Base-by-base conservation (phyloP, 768 basidiomycete species). In the Mycena belliarum region DNA sequence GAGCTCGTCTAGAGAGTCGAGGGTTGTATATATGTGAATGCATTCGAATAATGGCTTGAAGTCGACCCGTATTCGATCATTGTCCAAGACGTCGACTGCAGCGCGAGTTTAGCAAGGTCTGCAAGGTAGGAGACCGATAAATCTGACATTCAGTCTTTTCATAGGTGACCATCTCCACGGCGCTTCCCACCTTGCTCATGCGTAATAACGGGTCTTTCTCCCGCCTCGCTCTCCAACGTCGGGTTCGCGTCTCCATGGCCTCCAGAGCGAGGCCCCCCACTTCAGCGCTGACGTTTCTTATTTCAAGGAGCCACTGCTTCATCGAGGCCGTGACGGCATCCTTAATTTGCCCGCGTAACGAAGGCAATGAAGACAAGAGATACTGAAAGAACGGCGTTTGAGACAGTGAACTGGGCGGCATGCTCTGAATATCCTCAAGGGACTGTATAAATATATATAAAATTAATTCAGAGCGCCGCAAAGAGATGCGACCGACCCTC, bases 261-360 rank as follows among this genome's bases (percentile, higher is more conserved):
- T 98, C 94, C 42, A 95, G 82, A 3, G 95, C 95, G 4, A 92
- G 81, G 62, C 80, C 82, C 5, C 97, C 97, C 8, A 99, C 91
- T 49, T 88, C 82, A 2, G 87, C 85, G 50, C 91, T 92, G 57
- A 89, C 81, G 65, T 97, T 94, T 55, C 97, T 79, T 50, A 98
- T 94, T 66, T 98, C 95, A 46, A 97, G 83, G 25, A 99, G 75
- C 97, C 97, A 99, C 62, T 96, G 89, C 68, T 98, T 98, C 78
- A 92, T 89, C 6, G 94, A 93, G 0, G 93, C 93, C 4, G 93
- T 95, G 5, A 98, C 96, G 1, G 93, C 89, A 66, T 91, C 91
- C 71, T 94, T 93, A 68, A 99, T 92, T 66, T 95, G 92, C 18
- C 79, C 76, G 7, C 95, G 88, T 41, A 95, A 78, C 1, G 95